A percentile compares a stretch with the other conserved stretches of the same genome.
Evolutionary conservation across 345 rosid species (phyloP).

Genomic region (Iberis pinnata): DNA sequence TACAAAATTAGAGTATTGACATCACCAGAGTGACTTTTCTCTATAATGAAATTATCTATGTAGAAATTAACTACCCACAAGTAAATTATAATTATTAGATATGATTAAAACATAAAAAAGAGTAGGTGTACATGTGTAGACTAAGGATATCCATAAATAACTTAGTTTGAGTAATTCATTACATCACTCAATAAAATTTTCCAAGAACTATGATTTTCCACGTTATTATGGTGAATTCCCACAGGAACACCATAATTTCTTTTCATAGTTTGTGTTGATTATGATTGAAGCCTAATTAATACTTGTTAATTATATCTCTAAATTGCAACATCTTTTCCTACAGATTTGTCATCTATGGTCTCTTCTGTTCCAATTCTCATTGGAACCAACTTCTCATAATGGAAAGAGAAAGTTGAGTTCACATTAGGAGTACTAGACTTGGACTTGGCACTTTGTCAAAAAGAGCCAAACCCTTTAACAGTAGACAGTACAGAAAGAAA

Average conservation of each 20-base stretch:
- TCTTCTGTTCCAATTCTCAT: background rate
- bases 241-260: background rate
- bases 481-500: background rate
- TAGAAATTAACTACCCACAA: background rate
- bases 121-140: background rate
- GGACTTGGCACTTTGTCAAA: background rate
- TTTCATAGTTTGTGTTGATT: background rate
- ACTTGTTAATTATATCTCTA: background rate
- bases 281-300: background rate
- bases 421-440: conserved; percentile 2
- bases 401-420: conserved; percentile 7
- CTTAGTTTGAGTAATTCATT: background rate
- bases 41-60: background rate
- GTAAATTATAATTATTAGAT: background rate
- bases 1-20: background rate
- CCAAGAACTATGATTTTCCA: background rate
- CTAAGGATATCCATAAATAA: background rate
- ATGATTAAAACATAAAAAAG: background rate
- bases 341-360: background rate
- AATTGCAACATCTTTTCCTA: background rate
- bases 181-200: too few relatives aligned
- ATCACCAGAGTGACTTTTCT: background rate
- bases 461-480: background rate
- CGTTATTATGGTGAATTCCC: background rate
- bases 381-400: conserved; percentile 6